Conservation (phyloP, 148 eudicot genomes). For the Drosera capensis region DNA sequence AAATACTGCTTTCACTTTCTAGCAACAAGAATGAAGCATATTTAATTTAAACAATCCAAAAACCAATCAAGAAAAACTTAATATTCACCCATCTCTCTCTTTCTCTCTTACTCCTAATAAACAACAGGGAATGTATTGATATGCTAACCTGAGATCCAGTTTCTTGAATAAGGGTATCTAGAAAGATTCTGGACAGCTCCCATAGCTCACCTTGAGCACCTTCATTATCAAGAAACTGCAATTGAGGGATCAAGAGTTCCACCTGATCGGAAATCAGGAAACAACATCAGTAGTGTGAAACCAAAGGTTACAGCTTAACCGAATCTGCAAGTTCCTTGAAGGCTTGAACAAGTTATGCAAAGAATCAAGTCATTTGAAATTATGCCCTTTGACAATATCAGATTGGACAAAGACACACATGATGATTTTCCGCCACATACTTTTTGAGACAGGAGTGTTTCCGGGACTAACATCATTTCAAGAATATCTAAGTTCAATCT, state of each 20-base stretch:
- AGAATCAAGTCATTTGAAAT: too few relatives aligned
- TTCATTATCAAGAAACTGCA: slow-evolving; percentile 95
- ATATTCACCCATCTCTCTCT: not conserved
- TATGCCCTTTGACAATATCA: too few relatives aligned
- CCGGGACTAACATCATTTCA: too few relatives aligned
- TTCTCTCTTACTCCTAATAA: not conserved
- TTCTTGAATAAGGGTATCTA: slow-evolving; percentile 87
- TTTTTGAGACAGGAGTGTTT: too few relatives aligned
- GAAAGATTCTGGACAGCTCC: slow-evolving; percentile 69
- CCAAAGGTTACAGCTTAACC: not conserved
- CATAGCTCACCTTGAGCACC: slow-evolving; percentile 98
- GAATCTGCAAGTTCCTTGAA: not conserved
- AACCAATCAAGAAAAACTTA: not conserved
- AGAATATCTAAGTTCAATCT: too few relatives aligned
- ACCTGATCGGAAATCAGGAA: slow-evolving; percentile 28
- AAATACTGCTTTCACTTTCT: slow-evolving; percentile 90
- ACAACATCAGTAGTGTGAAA: not conserved
- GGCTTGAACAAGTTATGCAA: too few relatives aligned
- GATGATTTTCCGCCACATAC: too few relatives aligned
- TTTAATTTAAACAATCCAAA: not conserved
- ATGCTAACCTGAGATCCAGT: slow-evolving; percentile 62
- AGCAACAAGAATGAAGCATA: slow-evolving; percentile 6
- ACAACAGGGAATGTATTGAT: not conserved
- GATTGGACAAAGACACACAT: too few relatives aligned
- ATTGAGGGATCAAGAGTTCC: slow-evolving; percentile 90